These are phyloP conservation scores for Chlamydomonas incerta DNA, from an alignment of 139 green algal species.

Conservation along the genomic window DNA sequence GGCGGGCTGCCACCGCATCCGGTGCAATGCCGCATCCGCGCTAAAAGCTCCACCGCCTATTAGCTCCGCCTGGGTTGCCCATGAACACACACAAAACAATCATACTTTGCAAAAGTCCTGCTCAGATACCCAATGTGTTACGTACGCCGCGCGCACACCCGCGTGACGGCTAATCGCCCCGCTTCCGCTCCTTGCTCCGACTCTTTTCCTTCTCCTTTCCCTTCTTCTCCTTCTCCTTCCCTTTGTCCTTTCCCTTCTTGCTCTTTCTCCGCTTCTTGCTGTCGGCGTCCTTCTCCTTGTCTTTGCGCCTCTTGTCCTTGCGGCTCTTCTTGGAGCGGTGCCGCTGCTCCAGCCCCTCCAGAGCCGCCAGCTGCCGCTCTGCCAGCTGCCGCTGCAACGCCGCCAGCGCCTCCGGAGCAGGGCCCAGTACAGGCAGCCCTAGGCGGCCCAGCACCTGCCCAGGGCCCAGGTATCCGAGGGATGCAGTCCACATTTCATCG, in stretches of 20 bases:
- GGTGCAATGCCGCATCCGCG: too few species aligned
- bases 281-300: slow-evolving; percentile 2
- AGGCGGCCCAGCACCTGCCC: background rate
- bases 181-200: background rate
- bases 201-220: background rate
- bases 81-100: too few species aligned
- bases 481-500: too few species aligned
- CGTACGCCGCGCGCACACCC: too few species aligned
- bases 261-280: slow-evolving; percentile 4
- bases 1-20: too few species aligned
- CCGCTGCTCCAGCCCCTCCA: background rate
- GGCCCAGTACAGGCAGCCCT: slow-evolving; percentile 1
- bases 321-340: background rate
- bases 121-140: too few species aligned
- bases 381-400: background rate
- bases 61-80: too few species aligned
- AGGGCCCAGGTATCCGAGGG: too few species aligned
- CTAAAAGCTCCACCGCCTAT: too few species aligned
- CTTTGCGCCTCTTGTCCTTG: slow-evolving; percentile 10
- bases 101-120: too few species aligned
- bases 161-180: background rate
- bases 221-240: background rate
- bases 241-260: background rate
- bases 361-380: background rate
- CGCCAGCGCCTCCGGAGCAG: background rate